Conservation (phyloP, 257 asterid genomes). For the Scutellaria minor region DNA sequence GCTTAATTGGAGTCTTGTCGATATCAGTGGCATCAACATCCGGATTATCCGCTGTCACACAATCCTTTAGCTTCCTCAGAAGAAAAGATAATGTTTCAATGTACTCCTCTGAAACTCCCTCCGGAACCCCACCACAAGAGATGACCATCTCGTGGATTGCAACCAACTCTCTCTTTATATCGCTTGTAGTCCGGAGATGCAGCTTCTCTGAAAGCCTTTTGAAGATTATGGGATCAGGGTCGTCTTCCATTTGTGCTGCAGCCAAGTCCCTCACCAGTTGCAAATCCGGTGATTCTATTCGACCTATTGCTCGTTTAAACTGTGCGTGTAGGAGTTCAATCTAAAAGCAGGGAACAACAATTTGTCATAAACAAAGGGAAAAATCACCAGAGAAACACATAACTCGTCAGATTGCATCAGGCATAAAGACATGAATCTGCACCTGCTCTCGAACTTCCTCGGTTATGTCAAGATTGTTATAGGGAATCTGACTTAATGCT, state of each 20-base stretch:
- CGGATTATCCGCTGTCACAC: slow-evolving; percentile 58
- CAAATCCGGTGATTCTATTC: slow-evolving; percentile 80
- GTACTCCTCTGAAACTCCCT: slow-evolving; percentile 76
- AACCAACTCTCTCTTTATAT: slow-evolving; percentile 73
- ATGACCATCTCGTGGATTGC: slow-evolving; percentile 91
- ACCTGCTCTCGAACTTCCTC: slow-evolving; percentile 99
- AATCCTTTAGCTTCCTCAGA: slow-evolving; percentile 77
- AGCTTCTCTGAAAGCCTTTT: slow-evolving; percentile 86
- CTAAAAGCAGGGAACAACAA: slow-evolving; percentile 46
- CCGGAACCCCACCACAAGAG: slow-evolving; percentile 74
- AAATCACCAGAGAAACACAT: not conserved
- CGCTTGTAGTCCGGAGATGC: slow-evolving; percentile 68
- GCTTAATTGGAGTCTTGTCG: slow-evolving; percentile 67
- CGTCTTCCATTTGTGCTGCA: slow-evolving; percentile 73
- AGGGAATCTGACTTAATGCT: slow-evolving; percentile 72
- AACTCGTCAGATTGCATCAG: slow-evolving; percentile 3
- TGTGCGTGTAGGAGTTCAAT: slow-evolving; percentile 91
- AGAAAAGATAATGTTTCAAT: slow-evolving; percentile 78
- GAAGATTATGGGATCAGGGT: slow-evolving; percentile 67
- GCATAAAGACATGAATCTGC: slow-evolving; percentile 14
- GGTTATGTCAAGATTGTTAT: slow-evolving; percentile 65
- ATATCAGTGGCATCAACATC: slow-evolving; percentile 58
- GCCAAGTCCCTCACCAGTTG: slow-evolving; percentile 80
- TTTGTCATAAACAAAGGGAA: slow-evolving; percentile 24
- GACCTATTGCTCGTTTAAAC: slow-evolving; percentile 77